Evolutionary conservation across 345 rosid genomes (phyloP).

Genomic region (Firmiana major): DNA sequence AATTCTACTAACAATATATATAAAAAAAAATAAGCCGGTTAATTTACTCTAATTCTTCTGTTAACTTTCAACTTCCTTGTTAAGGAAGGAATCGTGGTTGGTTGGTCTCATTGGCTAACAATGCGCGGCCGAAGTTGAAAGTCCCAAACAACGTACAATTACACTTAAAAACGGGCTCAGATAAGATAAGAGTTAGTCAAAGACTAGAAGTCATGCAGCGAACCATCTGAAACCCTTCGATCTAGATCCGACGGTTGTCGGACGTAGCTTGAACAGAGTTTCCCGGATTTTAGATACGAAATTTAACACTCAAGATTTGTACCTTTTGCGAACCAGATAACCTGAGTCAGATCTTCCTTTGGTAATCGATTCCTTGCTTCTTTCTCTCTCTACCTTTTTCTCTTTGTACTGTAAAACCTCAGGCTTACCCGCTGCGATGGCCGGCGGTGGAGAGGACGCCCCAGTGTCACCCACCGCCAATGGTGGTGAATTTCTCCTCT

Average conservation of each 20-base stretch:
- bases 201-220: neutral
- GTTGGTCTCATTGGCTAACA: no score
- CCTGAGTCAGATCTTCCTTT: neutral
- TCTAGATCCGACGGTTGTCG: neutral
- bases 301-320: neutral
- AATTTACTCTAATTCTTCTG: no score
- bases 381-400: neutral
- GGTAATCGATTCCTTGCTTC: neutral
- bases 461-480: constrained; percentile 38
- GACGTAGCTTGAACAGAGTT: neutral
- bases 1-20: no score
- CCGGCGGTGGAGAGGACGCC: constrained; percentile 54
- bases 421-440: constrained; percentile 32
- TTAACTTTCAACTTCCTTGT: no score
- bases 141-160: no score
- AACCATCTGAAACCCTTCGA: neutral
- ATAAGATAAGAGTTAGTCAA: neutral
- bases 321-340: no score
- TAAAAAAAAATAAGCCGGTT: no score
- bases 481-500: constrained; percentile 79
- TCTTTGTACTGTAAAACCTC: constrained; percentile 2
- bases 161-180: no score
- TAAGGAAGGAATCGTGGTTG: no score
- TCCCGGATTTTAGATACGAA: neutral
- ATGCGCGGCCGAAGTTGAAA: no score